Conservation (phyloP, 345 rosid genomes). For the Citropsis articulata region DNA sequence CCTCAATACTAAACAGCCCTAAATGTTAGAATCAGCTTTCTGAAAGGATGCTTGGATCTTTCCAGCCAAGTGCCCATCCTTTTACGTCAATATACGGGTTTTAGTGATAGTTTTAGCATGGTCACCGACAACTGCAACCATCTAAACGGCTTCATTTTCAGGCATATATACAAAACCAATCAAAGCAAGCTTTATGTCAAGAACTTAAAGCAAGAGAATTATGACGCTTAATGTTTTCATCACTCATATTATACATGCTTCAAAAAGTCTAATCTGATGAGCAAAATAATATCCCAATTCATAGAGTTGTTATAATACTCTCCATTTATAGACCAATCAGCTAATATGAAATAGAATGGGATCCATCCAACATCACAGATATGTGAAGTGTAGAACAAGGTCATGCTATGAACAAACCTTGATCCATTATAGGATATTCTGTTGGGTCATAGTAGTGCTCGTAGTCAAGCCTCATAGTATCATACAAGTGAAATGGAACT, state of each 20-base stretch:
- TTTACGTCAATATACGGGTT: neutral
- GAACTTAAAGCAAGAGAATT: conserved; percentile 29
- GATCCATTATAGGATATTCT: conserved; percentile 55
- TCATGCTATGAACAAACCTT: conserved; percentile 69
- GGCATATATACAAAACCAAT: conserved; percentile 6
- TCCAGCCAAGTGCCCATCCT: neutral
- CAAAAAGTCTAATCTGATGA: conserved; percentile 17
- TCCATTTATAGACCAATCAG: conserved; percentile 18
- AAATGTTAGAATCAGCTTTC: too few relatives aligned
- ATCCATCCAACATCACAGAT: conserved; percentile 4
- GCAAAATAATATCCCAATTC: conserved; percentile 26
- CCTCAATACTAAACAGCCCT: too few relatives aligned
- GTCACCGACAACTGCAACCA: neutral
- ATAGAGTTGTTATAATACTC: conserved; percentile 14
- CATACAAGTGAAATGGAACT: conserved; percentile 48
- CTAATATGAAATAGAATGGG: conserved; percentile 13
- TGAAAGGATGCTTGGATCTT: too few relatives aligned
- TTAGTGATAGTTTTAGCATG: neutral
- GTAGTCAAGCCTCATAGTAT: conserved; percentile 52
- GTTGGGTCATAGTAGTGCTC: conserved; percentile 55
- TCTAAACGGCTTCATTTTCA: neutral
- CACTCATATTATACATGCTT: conserved; percentile 27
- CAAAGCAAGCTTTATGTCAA: conserved; percentile 1
- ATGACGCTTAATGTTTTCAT: conserved; percentile 24
- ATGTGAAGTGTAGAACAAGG: conserved; percentile 18